A percentile compares a stretch with the other conserved stretches of the same genome.
Conservation (phyloP, 257 asterid species). For the Rhazya stricta region DNA sequence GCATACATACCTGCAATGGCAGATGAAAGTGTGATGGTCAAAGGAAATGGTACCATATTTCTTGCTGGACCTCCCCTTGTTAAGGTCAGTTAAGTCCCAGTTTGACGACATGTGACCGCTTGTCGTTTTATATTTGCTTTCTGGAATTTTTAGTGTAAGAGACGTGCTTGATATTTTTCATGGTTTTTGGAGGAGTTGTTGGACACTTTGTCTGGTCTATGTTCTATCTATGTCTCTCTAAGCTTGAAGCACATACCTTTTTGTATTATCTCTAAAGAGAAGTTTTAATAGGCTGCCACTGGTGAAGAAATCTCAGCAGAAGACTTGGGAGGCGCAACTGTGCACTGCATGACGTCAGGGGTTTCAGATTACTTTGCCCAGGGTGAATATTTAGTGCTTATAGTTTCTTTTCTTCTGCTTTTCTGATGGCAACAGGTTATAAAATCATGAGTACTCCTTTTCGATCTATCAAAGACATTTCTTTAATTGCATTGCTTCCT, state of each 20-base stretch:
- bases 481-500: conserved; percentile 16
- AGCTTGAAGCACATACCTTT: conserved; percentile 6
- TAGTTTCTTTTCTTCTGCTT: conserved; percentile 6
- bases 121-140: background rate
- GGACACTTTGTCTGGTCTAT: background rate
- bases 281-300: conserved; percentile 81
- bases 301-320: conserved; percentile 98
- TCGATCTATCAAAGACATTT: background rate
- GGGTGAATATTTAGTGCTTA: conserved; percentile 35
- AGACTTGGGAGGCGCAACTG: conserved; percentile 94
- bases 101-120: background rate
- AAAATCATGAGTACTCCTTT: conserved; percentile 4
- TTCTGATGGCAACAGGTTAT: background rate
- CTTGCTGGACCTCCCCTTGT: conserved; percentile 99
- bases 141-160: background rate
- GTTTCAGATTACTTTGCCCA: conserved; percentile 98
- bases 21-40: conserved; percentile 98
- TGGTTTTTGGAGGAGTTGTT: background rate
- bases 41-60: conserved; percentile 96
- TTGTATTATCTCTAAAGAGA: conserved; percentile 19
- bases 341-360: conserved; percentile 94
- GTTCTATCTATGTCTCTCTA: background rate
- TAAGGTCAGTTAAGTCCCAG: conserved; percentile 50
- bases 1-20: conserved; percentile 99
- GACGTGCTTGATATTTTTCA: background rate